Base-by-base conservation (phyloP, 192 early-diverging fungal genomes). In the Gigaspora rosea region DNA sequence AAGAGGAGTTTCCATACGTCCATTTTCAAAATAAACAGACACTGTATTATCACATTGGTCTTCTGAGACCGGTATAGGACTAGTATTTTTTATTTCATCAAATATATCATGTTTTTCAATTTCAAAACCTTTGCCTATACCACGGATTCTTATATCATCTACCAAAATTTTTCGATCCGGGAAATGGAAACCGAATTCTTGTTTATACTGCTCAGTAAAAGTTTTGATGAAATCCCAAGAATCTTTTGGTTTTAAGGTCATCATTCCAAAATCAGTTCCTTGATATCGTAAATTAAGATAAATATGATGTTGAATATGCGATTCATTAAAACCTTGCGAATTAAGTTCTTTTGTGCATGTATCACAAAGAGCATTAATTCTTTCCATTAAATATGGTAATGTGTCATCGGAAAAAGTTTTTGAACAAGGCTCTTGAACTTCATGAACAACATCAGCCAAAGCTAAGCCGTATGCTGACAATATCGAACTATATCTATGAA, bases 151-250 rank as follows among this genome's bases (percentile, higher is more conserved):
- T 63, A 99, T 87, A 80, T 97, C 96, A 76, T 99, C 96, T 2
- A 97, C 90, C 16, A 93, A 84, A 41, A 98, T 91, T 8, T 84
- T 82, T 32, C 97, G 92, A 70, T 92, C 94, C 2, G 87, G 87
- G 2, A 98, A 85, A n/a, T 82, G 86, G 77, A 99, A 99, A 2
- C 97, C 96, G 89, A 97, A 99, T 80, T 99, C 97, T n/a, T 90
- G 91, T 71, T 89, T 81, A 82, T 99, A 94, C 75, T 91, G 83
- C 48, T 84, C 78, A n/a, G 90, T 85, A 84, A 97, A 99, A 0
- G 86, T 81, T 0, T 41, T 64, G 15, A 78, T 81, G 73, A 94
- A 95, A 79, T 92, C 87, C 92, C 90, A 93, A 33, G 69, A 69
- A 16, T 79, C 79, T 4, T 68, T 32, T 0, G 93, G 89, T 81